Conservation (phyloP, 2,329 filamentous ascomycete species). For the Colletotrichum liriopes region DNA sequence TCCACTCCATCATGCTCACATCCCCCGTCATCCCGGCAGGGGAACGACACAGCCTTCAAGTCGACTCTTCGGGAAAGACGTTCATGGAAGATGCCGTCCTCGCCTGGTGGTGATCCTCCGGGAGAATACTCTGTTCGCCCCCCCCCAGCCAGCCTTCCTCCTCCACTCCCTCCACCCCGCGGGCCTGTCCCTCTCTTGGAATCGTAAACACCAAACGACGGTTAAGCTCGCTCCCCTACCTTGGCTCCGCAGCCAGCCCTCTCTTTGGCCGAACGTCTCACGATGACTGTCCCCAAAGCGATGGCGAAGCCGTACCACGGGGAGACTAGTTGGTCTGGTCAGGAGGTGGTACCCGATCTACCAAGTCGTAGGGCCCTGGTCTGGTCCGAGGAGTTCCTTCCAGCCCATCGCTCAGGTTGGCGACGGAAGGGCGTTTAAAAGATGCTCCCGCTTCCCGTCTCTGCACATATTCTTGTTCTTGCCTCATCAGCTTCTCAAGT, state of each 20-base stretch:
- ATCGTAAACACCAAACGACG: constrained; percentile 42
- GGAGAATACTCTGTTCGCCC: constrained; percentile 32
- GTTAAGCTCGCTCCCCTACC: constrained; percentile 40
- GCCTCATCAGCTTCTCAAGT: constrained; percentile 35
- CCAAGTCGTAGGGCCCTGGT: constrained; percentile 2
- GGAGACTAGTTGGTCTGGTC: constrained; percentile 23
- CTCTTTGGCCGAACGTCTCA: constrained; percentile 38
- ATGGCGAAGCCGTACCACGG: constrained; percentile 28
- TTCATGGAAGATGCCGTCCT: not conserved
- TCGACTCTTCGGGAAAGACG: constrained; percentile 15
- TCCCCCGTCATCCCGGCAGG: constrained; percentile 29
- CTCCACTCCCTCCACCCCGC: constrained; percentile 27
- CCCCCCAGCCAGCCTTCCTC: constrained; percentile 13
- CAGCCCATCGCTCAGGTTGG: not conserved
- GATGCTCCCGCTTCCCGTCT: constrained; percentile 33
- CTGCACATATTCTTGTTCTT: constrained; percentile 6
- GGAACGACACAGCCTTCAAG: constrained; percentile 25
- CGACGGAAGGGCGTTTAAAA: constrained; percentile 26
- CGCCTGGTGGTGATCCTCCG: constrained; percentile 25
- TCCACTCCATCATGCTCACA: constrained; percentile 3
- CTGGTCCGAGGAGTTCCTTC: constrained; percentile 20
- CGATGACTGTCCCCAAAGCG: constrained; percentile 30
- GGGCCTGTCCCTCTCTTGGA: constrained; percentile 27
- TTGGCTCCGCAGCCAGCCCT: constrained; percentile 30
- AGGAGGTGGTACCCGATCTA: constrained; percentile 23